Percentiles rank a stretch among this genome's conserved stretches.
phyloP scores from a whole-genome alignment of 208 protist species.

The Balamuthia mandrillaris region DNA sequence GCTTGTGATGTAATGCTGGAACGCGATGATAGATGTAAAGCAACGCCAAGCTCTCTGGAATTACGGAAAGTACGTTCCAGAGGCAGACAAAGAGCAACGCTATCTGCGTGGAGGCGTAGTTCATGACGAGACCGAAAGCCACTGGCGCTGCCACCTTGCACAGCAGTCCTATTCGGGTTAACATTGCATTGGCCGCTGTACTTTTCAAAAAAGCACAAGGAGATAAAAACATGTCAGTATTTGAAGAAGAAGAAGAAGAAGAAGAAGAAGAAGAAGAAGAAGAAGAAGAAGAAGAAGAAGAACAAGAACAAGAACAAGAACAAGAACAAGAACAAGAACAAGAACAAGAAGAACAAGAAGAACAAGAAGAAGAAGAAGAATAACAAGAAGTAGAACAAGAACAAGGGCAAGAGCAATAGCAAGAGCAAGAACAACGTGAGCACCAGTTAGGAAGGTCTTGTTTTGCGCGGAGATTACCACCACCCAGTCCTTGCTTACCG shows the following conservation, averaged over 20 bases:
- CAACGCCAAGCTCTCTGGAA: neutral
- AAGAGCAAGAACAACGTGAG: no score
- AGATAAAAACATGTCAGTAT: no score
- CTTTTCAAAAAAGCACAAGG: neutral
- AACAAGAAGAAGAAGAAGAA: neutral
- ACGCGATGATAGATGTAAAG: neutral
- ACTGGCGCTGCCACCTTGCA: slow-evolving; percentile 5
- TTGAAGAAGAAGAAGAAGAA: neutral
- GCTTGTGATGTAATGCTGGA: neutral
- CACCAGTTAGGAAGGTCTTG: neutral
- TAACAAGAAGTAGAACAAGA: neutral
- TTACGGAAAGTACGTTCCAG: neutral
- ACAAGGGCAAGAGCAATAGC: no score
- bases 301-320: neutral
- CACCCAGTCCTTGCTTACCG: neutral
- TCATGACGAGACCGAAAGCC: neutral
- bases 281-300: neutral
- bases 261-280: neutral
- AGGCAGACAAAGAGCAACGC: neutral
- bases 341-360: neutral
- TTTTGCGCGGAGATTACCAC: neutral
- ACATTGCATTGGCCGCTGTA: neutral
- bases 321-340: neutral
- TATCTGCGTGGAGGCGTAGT: neutral
- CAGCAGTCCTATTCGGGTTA: neutral